Evolutionary conservation across 148 eudicot genomes (phyloP), one percentile per base, ranked within the genome.

Genomic region (Rhododendron williamsianum): DNA sequence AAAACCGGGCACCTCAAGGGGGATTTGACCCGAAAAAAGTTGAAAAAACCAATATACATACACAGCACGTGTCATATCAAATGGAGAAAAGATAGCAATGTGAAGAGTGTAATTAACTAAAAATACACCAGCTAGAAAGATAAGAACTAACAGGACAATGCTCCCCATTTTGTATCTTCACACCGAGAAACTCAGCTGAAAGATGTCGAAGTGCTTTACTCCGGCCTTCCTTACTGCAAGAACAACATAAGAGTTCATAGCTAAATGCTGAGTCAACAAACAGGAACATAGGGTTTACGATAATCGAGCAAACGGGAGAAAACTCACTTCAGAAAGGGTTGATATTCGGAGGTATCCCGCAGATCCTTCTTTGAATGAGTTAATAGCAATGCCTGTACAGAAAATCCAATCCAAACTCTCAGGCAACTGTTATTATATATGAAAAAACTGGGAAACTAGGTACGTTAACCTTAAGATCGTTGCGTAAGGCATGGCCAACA

Each of bases 401-500:
- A 80, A 81, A 49, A 67, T n/a, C 38, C 78, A 46, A 11, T 60
- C 84, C 71, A 84, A 35, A 41, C 65, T 49, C 65, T 80, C 35
- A 45, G 41, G 63, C 74, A 73, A 54, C 60, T 58, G 72, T 2
- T 77, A 52, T 43, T 67, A 52, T 43, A 76, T 11, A 46, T 25
- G 52, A 56, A 33, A 52, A 69, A 67, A 84, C 43, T 18, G 43
- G 54, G 72, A 69, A 73, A 73, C 41, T 33, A 76, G 45, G 25
- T 23, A 65, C 8, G 41, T 77, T 46, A 74, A 94, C 99, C 95
- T 90, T 97, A 54, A 97, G 92, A 89, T 97, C 99, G 86, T 97
- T 97, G 81, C 92, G 97, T 87, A 97, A 90, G 21, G 99, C 99
- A 92, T 97, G 99, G 38, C 99, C 99, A 81, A 97, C 98, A 87